Percentiles rank a stretch among this genome's conserved stretches.
phyloP scores from a whole-genome alignment of 441 rosid species.

The Pelargonium cotyledonis region DNA sequence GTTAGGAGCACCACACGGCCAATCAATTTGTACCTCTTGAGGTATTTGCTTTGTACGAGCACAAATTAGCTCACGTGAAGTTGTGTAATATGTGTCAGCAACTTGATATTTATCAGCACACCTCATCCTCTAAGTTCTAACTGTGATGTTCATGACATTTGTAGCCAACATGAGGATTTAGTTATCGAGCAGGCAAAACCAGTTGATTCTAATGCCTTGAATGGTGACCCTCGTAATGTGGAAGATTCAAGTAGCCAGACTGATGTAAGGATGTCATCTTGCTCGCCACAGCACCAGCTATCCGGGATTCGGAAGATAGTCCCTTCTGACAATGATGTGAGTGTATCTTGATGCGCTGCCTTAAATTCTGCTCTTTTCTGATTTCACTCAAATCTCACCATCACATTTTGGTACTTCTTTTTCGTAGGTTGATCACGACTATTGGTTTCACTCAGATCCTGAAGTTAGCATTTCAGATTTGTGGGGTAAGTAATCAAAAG shows the following conservation, averaged over 20 bases:
- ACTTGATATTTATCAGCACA: not conserved
- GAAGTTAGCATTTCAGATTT: slow-evolving; percentile 48
- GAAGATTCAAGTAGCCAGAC: slow-evolving; percentile 24
- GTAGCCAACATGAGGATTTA: slow-evolving; percentile 43
- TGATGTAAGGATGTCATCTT: slow-evolving; percentile 11
- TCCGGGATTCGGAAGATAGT: slow-evolving; percentile 46
- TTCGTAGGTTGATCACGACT: slow-evolving; percentile 58
- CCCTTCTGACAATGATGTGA: slow-evolving; percentile 53
- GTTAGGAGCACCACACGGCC: slow-evolving; percentile 69
- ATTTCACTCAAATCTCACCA: not conserved
- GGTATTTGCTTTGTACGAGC: slow-evolving; percentile 31
- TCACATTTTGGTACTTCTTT: slow-evolving; percentile 1
- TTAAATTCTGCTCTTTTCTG: not conserved
- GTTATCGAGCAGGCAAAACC: slow-evolving; percentile 23
- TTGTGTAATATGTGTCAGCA: not conserved
- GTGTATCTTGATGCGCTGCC: slow-evolving; percentile 19
- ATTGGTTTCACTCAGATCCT: slow-evolving; percentile 58
- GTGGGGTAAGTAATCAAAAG: slow-evolving; percentile 33
- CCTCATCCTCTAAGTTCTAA: not conserved
- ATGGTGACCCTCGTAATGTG: slow-evolving; percentile 15
- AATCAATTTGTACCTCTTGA: slow-evolving; percentile 59
- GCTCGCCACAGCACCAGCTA: slow-evolving; percentile 19
- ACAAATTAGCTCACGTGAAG: not conserved
- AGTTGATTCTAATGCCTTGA: slow-evolving; percentile 22
- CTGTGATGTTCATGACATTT: slow-evolving; percentile 10